A percentile compares a stretch with the other conserved stretches of the same genome.
Evolutionary conservation across 2,329 filamentous ascomycete species (phyloP).

Genomic region (Sporothrix variecibatus): DNA sequence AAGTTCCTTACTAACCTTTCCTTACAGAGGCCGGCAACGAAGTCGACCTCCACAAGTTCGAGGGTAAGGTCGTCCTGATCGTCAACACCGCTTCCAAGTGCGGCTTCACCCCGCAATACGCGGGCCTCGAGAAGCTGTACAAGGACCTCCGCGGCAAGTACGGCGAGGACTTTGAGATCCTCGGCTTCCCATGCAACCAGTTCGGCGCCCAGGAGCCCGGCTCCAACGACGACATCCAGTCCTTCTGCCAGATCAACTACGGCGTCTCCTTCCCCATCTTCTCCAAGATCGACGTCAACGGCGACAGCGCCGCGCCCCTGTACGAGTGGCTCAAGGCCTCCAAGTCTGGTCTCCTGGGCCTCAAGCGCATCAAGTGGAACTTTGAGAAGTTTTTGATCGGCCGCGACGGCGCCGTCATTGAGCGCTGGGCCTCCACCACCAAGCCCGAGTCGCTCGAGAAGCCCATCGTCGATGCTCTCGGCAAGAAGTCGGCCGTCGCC

Average conservation of each 20-base stretch:
- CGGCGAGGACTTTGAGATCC: conserved; percentile 77
- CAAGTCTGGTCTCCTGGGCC: conserved; percentile 80
- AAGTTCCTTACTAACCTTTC: conserved; percentile 9
- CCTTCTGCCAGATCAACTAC: conserved; percentile 91
- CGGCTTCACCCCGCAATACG: conserved; percentile 96
- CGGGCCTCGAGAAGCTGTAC: conserved; percentile 87
- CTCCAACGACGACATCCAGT: conserved; percentile 75
- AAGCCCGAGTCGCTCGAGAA: conserved; percentile 82
- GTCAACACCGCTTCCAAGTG: conserved; percentile 99
- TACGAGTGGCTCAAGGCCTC: conserved; percentile 74
- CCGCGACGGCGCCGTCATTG: conserved; percentile 80
- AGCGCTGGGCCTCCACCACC: conserved; percentile 82
- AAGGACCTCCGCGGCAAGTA: conserved; percentile 70
- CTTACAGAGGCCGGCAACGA: conserved; percentile 69
- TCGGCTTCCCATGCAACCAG: conserved; percentile 99
- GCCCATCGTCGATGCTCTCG: conserved; percentile 73
- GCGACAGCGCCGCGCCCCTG: conserved; percentile 74
- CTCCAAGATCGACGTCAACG: conserved; percentile 93
- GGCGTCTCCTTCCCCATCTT: conserved; percentile 90
- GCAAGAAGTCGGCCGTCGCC: conserved; percentile 47
- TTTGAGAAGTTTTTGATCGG: conserved; percentile 98
- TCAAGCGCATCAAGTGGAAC: conserved; percentile 98
- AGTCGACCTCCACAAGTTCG: conserved; percentile 69
- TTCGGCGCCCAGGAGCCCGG: conserved; percentile 91
- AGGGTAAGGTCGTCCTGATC: conserved; percentile 90